Conservation (phyloP, 1,284 basidiomycete species). For the Stygiomarasmius scandens region DNA sequence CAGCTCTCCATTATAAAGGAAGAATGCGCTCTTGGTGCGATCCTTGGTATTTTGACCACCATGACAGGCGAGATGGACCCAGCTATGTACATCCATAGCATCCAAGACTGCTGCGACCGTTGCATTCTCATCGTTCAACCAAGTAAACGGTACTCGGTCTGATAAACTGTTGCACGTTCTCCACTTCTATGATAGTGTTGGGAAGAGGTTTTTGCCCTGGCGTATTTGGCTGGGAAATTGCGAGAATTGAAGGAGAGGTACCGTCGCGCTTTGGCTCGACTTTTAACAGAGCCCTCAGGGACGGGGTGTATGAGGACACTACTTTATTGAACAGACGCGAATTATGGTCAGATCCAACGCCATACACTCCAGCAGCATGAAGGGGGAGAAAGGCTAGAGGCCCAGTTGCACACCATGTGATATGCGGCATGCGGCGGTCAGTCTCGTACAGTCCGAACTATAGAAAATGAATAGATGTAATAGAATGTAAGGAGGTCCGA, state of each 20-base stretch:
- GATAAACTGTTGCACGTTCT: slow-evolving; percentile 8
- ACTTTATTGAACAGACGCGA: background rate
- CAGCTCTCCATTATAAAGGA: slow-evolving; percentile 24
- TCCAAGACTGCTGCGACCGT: slow-evolving; percentile 13
- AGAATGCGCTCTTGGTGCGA: slow-evolving; percentile 26
- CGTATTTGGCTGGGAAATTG: slow-evolving; percentile 16
- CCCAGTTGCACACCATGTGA: slow-evolving; percentile 37
- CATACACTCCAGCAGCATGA: slow-evolving; percentile 32
- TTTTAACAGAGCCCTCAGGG: slow-evolving; percentile 19
- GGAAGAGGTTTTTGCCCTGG: slow-evolving; percentile 8
- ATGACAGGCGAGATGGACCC: slow-evolving; percentile 36
- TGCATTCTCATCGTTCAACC: slow-evolving; percentile 17
- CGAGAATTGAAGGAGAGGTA: slow-evolving; percentile 1
- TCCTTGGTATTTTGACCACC: slow-evolving; percentile 26
- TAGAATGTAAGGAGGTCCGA: background rate
- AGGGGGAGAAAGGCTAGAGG: slow-evolving; percentile 31
- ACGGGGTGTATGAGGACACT: slow-evolving; percentile 26
- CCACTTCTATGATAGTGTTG: slow-evolving; percentile 16
- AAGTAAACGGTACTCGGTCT: background rate
- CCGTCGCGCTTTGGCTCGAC: background rate
- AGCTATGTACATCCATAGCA: slow-evolving; percentile 17
- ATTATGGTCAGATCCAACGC: too few species aligned
- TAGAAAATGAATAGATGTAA: too few species aligned
- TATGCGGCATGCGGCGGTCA: slow-evolving; percentile 16
- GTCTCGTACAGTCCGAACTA: too few species aligned